Percentiles rank a stretch among this genome's conserved stretches.
These are phyloP conservation scores for Warburgia ugandensis DNA, from an alignment of 164 flowering plant species.

Conservation along the genomic window DNA sequence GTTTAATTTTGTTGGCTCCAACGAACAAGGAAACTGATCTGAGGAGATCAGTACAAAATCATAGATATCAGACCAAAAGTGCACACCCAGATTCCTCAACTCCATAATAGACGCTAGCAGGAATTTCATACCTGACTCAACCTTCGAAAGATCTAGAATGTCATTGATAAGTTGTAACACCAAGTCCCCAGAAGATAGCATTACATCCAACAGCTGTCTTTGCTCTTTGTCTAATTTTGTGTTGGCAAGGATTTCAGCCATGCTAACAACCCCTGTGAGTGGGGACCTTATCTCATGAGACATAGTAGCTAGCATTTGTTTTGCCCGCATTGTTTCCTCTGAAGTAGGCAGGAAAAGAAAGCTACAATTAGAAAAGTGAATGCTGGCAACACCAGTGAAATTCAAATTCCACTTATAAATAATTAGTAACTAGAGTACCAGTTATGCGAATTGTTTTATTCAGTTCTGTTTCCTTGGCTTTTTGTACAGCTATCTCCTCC, in stretches of 20 bases:
- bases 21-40: too few relatives aligned
- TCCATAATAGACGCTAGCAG: too few relatives aligned
- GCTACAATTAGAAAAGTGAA: neutral
- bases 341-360: slow-evolving; percentile 12
- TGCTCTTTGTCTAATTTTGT: slow-evolving; percentile 79
- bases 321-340: slow-evolving; percentile 99
- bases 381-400: too few relatives aligned
- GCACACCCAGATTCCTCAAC: too few relatives aligned
- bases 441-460: slow-evolving; percentile 91
- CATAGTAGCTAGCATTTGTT: slow-evolving; percentile 97
- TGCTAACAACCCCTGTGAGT: slow-evolving; percentile 85
- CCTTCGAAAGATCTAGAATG: slow-evolving; percentile 97
- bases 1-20: too few relatives aligned
- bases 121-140: slow-evolving; percentile 73
- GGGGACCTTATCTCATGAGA: slow-evolving; percentile 99
- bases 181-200: slow-evolving; percentile 92
- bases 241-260: slow-evolving; percentile 81
- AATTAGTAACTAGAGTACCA: too few relatives aligned
- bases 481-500: slow-evolving; percentile 91
- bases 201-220: slow-evolving; percentile 62
- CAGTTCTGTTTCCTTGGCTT: slow-evolving; percentile 91
- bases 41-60: too few relatives aligned
- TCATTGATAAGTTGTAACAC: slow-evolving; percentile 93
- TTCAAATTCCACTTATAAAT: too few relatives aligned
- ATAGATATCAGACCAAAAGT: too few relatives aligned